Evolutionary conservation across 192 early-diverging fungal genomes (phyloP).

Genomic region (Lobosporangium transversale): DNA sequence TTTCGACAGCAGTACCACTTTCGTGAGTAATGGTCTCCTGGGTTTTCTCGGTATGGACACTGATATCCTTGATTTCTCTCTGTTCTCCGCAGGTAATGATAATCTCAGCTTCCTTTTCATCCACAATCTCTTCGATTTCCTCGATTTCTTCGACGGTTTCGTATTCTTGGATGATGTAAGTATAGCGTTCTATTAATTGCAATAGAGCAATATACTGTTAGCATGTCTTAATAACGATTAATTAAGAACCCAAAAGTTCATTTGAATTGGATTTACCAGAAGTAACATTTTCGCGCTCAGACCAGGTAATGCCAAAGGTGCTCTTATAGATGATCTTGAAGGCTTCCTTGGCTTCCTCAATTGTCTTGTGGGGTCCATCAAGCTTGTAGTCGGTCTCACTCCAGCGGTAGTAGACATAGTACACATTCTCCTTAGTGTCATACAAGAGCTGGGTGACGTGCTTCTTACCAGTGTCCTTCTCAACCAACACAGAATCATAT

Average conservation of each 20-base stretch:
- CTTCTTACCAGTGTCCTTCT: slow-evolving; percentile 27
- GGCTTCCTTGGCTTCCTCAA: slow-evolving; percentile 25
- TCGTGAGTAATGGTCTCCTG: neutral
- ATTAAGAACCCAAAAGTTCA: neutral
- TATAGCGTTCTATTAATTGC: slow-evolving; percentile 6
- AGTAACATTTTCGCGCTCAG: slow-evolving; percentile 6
- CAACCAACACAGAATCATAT: slow-evolving; percentile 18
- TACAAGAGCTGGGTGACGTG: slow-evolving; percentile 27
- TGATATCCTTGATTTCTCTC: neutral
- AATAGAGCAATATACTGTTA: neutral
- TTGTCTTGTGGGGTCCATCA: slow-evolving; percentile 27
- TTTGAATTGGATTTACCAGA: slow-evolving; percentile 9
- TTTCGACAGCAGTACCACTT: no score
- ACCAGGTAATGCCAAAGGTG: slow-evolving; percentile 26
- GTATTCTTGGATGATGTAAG: slow-evolving; percentile 18
- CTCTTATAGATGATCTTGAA: slow-evolving; percentile 24
- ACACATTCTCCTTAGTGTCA: slow-evolving; percentile 9
- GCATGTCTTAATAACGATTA: neutral
- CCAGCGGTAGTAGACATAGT: slow-evolving; percentile 35
- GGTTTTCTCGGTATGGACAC: neutral
- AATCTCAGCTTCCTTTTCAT: slow-evolving; percentile 6
- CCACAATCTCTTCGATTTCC: slow-evolving; percentile 24
- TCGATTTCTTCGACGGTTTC: slow-evolving; percentile 23
- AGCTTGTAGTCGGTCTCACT: slow-evolving; percentile 25
- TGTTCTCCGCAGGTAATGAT: neutral